Conservation (phyloP, 805 yeast species). For the Kluyveromyces wickerhamii region DNA sequence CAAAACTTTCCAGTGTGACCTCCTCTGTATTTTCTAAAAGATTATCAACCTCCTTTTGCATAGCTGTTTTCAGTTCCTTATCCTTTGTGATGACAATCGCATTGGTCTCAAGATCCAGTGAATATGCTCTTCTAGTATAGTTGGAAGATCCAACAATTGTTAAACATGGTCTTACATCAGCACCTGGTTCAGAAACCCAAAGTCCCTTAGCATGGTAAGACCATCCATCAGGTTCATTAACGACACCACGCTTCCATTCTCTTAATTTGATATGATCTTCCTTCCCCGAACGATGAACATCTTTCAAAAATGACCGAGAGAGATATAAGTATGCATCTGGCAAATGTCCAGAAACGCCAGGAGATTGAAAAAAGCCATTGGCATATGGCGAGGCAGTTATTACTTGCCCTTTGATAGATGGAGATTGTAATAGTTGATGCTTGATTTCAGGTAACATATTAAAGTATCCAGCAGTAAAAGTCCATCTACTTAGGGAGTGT, state of each 20-base stretch:
- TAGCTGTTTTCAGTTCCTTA: slow-evolving; percentile 42
- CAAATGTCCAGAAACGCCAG: slow-evolving; percentile 70
- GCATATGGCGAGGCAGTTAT: slow-evolving; percentile 93
- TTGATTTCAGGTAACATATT: slow-evolving; percentile 77
- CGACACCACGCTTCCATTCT: slow-evolving; percentile 87
- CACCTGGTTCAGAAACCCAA: slow-evolving; percentile 52
- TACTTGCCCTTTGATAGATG: slow-evolving; percentile 41
- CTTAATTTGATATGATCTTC: slow-evolving; percentile 43
- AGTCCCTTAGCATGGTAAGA: slow-evolving; percentile 96
- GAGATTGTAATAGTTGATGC: slow-evolving; percentile 45
- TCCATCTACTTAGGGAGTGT: slow-evolving; percentile 57
- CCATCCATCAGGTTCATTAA: slow-evolving; percentile 82
- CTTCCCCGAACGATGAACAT: slow-evolving; percentile 37
- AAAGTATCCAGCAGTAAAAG: slow-evolving; percentile 94
- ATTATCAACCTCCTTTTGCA: slow-evolving; percentile 58
- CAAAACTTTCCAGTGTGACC: slow-evolving; percentile 54
- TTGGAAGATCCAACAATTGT: slow-evolving; percentile 90
- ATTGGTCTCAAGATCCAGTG: slow-evolving; percentile 81
- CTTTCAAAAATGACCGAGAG: slow-evolving; percentile 58
- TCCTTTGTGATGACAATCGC: slow-evolving; percentile 72
- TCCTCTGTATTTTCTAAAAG: slow-evolving; percentile 44
- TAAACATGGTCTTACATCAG: slow-evolving; percentile 51
- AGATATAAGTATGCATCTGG: slow-evolving; percentile 83
- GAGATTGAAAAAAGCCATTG: slow-evolving; percentile 82
- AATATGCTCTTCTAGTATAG: slow-evolving; percentile 83